Percentiles rank a stretch among this genome's conserved stretches.
These are phyloP conservation scores for Gonium pectorale DNA, from an alignment of 139 green algal species.

Conservation along the genomic window DNA sequence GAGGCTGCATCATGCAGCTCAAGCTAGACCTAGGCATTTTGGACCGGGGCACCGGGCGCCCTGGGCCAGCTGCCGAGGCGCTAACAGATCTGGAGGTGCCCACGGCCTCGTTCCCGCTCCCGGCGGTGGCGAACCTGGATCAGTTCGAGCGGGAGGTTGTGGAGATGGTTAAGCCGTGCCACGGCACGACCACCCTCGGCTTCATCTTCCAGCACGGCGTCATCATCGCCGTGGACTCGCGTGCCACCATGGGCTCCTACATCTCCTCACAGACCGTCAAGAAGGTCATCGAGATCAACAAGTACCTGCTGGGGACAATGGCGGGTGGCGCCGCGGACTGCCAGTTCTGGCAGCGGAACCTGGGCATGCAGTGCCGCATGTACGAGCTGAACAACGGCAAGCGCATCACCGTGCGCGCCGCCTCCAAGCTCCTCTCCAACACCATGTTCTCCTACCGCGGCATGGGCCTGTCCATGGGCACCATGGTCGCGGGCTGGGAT, in stretches of 20 bases:
- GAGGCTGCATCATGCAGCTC: constrained; percentile 35
- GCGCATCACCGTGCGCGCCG: constrained; percentile 95
- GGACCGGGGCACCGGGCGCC: background rate
- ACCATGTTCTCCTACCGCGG: constrained; percentile 98
- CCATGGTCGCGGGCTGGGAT: constrained; percentile 97
- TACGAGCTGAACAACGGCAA: constrained; percentile 97
- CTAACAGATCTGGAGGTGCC: background rate
- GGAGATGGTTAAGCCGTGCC: constrained; percentile 95
- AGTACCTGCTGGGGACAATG: constrained; percentile 98
- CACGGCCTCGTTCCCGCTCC: constrained; percentile 50
- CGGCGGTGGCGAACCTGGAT: constrained; percentile 75
- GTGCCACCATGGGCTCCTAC: constrained; percentile 97
- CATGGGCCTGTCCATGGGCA: constrained; percentile 98
- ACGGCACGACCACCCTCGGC: constrained; percentile 98
- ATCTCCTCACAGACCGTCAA: constrained; percentile 98
- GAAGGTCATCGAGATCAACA: constrained; percentile 99
- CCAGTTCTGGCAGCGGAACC: constrained; percentile 97
- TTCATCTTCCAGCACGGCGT: constrained; percentile 98
- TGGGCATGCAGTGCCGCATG: constrained; percentile 95
- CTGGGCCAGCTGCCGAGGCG: background rate
- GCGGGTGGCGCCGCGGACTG: constrained; percentile 98
- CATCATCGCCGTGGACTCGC: constrained; percentile 98
- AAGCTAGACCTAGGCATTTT: constrained; percentile 35
- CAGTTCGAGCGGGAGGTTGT: constrained; percentile 94
- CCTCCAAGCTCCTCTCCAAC: constrained; percentile 98